A percentile compares a stretch with the other conserved stretches of the same genome.
These are phyloP conservation scores for Jatropha podagrica DNA, from an alignment of 441 rosid species.

Conservation along the genomic window DNA sequence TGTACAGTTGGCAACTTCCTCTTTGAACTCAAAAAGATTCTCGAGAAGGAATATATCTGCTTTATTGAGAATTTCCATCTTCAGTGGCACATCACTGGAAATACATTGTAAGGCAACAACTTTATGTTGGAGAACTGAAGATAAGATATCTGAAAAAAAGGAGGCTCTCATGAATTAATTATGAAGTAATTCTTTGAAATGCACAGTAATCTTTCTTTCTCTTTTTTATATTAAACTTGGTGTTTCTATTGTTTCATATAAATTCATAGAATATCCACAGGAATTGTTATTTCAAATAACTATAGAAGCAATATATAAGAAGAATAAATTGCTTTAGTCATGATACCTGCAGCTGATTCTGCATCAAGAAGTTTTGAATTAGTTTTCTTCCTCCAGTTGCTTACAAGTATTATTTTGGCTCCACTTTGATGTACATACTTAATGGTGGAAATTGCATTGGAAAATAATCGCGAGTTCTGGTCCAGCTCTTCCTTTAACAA, in stretches of 20 bases:
- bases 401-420: slow-evolving; percentile 53
- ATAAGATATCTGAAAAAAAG: slow-evolving; percentile 46
- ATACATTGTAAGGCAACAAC: slow-evolving; percentile 39
- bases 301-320: slow-evolving; percentile 8
- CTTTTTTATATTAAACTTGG: neutral
- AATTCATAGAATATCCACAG: neutral
- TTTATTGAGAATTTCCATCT: slow-evolving; percentile 34
- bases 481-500: slow-evolving; percentile 44
- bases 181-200: slow-evolving; percentile 6
- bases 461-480: slow-evolving; percentile 34
- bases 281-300: slow-evolving; percentile 4
- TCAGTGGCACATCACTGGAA: slow-evolving; percentile 31
- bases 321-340: slow-evolving; percentile 8
- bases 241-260: neutral
- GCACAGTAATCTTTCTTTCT: slow-evolving; percentile 4
- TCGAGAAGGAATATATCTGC: slow-evolving; percentile 49
- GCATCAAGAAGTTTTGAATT: slow-evolving; percentile 35
- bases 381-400: slow-evolving; percentile 48
- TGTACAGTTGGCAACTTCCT: slow-evolving; percentile 59
- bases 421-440: slow-evolving; percentile 48
- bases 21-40: slow-evolving; percentile 57
- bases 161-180: slow-evolving; percentile 20
- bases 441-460: slow-evolving; percentile 45
- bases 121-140: slow-evolving; percentile 42
- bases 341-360: slow-evolving; percentile 50